Evolutionary conservation across 2,329 filamentous ascomycete species (phyloP), one percentile per base, ranked within the genome.

Genomic region (Thielaviopsis populi): DNA sequence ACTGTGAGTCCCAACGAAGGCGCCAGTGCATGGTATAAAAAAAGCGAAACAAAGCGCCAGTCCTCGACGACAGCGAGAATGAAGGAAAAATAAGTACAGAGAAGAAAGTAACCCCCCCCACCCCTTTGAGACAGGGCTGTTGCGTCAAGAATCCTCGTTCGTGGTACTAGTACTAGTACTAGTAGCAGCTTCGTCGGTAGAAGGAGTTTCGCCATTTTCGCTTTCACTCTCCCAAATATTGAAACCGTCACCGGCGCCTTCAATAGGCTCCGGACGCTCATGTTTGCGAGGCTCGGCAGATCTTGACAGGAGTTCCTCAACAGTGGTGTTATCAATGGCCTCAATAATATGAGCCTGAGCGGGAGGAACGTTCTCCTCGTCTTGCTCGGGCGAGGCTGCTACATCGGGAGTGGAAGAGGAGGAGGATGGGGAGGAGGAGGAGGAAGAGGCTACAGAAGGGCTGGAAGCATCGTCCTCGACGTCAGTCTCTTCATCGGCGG

Each of bases 151-250:
- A 56, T 33, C 33, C 19, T 59, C 53, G 24, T 40, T 8, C 17
- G 41, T 46, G 22, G 43, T 5, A 10, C 17, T 19, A 46, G 43
- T 6, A 8, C 7, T 19, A 50, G 11, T 27, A 2, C 19, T 27
- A 8, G 46, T 10, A 33, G 40, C 22, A 22, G 40, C 11, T 33
- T 61, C 59, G 3, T 46, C 59, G 40, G 22, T 50, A 30, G 40
- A 37, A 48, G 24, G 22, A 24, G 66, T 63, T 65, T 79, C 78
- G 59, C 83, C 85, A 68, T 83, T 81, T 30, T 80, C 79, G 72
- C 83, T 87, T 30, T 78, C 80, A 70, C 84, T 88, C 73, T 88
- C 86, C 85, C 85, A 88, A 17, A 89, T 77, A 69, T 87, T 83
- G 69, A 88, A 83, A 48, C 79, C 81, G 0, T 84, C 81, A 43